Evolutionary conservation across 2,329 filamentous ascomycete species (phyloP), one percentile per base, ranked within the genome.

Genomic region (Claviceps fusiformis): DNA sequence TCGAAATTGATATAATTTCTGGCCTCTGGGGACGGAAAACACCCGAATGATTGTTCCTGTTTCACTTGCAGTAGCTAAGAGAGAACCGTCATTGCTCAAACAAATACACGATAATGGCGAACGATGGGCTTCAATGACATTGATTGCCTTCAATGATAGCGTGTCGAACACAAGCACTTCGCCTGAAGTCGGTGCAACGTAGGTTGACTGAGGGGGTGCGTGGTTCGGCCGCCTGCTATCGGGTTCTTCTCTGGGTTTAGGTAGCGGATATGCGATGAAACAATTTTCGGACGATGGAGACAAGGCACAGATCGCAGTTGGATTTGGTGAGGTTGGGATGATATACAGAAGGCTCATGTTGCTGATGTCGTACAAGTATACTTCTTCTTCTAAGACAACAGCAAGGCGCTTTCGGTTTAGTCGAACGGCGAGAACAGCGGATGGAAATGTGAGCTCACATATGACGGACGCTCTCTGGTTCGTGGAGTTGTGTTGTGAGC

Each of bases 361-460:
- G 71, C 91, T 90, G 61, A 98, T 97, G 69, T 98, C 93, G 74
- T 98, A 98, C 51, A 98, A 80, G 71, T 97, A 98, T 59, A 97
- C 95, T 68, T 95, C 87, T 63, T 95, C 90, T 68, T 98, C 93
- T 55, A 97, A 79, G 15, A 97, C 85, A 37, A 98, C 91, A 13
- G 93, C 89, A 31, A 98, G 79, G 43, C 93, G 85, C 70, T 96
- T 97, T 62, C 93, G 82, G 70, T 98, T 98, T 64, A 98, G 76
- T 60, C 91, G 87, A 57, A 98, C 89, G 24, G 92, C 91, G 45
- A 97, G 81, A 11, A 98, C 90, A 52, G 91, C 90, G n/a, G 91
- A 95, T 13, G 92, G 92, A 64, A 98, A 98, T 3, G 92, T 97
- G 67, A 98, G 87, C 71, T 98, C 93, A 80, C 93, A 98, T 69